These are phyloP conservation scores for Rusavskia elegans DNA, from an alignment of 495 filamentous ascomycete genomes.

Conservation along the genomic window DNA sequence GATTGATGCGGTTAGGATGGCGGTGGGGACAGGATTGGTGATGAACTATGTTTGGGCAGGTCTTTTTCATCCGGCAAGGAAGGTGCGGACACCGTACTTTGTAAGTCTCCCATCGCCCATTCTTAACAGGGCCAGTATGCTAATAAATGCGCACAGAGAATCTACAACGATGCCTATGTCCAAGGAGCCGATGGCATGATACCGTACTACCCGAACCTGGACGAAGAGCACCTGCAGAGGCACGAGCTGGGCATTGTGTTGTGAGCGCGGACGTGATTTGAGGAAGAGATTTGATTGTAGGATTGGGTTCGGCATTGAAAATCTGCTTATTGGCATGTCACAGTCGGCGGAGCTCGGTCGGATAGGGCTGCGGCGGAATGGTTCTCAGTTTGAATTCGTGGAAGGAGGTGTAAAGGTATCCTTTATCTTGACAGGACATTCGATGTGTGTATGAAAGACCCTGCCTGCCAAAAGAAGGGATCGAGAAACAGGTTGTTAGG, in stretches of 20 bases:
- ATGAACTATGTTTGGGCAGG: slow-evolving; percentile 98
- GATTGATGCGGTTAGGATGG: slow-evolving; percentile 90
- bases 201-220: slow-evolving; percentile 79
- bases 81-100: slow-evolving; percentile 79
- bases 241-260: slow-evolving; percentile 74
- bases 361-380: no score
- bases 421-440: no score
- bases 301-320: no score
- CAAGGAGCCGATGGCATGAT: slow-evolving; percentile 71
- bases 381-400: no score
- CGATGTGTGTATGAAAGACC: no score
- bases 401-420: no score
- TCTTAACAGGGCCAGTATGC: not conserved
- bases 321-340: no score
- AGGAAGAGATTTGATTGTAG: no score
- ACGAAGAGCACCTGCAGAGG: slow-evolving; percentile 57
- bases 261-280: slow-evolving; percentile 20
- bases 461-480: no score
- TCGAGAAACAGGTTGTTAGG: no score
- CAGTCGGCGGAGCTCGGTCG: no score
- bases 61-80: slow-evolving; percentile 88
- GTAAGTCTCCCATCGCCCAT: slow-evolving; percentile 25
- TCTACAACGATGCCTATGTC: slow-evolving; percentile 3
- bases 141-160: not conserved
- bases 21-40: slow-evolving; percentile 74